Percentiles rank a stretch among this genome's conserved stretches.
phyloP scores from a whole-genome alignment of 208 protist species.

The Phytomonas sp. region DNA sequence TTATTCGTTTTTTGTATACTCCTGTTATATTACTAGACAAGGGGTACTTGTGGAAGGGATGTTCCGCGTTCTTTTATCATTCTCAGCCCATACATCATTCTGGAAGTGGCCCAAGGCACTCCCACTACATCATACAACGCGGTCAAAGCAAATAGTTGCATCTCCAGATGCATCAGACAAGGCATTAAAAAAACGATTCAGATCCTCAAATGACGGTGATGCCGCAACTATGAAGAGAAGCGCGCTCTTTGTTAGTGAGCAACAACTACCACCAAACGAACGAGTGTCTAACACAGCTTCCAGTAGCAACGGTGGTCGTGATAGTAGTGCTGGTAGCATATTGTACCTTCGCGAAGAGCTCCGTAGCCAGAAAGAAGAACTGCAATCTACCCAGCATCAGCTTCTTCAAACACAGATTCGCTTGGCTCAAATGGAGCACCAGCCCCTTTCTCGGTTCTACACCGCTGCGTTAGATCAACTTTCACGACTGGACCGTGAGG shows the following conservation, averaged over 20 bases:
- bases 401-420: slow-evolving; percentile 49
- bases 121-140: not conserved
- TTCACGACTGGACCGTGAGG: slow-evolving; percentile 31
- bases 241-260: not conserved
- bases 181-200: not conserved
- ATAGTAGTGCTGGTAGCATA: not conserved
- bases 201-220: not conserved
- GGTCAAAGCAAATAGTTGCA: not conserved
- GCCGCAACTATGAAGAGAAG: not conserved
- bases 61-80: not conserved
- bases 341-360: slow-evolving; percentile 2
- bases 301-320: not conserved
- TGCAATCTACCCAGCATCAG: slow-evolving; percentile 26
- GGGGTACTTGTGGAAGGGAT: not conserved
- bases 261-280: not conserved
- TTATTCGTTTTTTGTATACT: not conserved
- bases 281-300: not conserved
- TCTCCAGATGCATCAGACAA: not conserved
- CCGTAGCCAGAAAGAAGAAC: slow-evolving; percentile 12
- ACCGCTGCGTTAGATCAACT: slow-evolving; percentile 31
- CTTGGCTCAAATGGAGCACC: slow-evolving; percentile 22
- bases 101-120: not conserved
- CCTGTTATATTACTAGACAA: not conserved
- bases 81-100: not conserved
- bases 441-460: slow-evolving; percentile 14